Evolutionary conservation across 1,284 basidiomycete species (phyloP), one percentile per base, ranked within the genome.

Genomic region (Chiua sp.): DNA sequence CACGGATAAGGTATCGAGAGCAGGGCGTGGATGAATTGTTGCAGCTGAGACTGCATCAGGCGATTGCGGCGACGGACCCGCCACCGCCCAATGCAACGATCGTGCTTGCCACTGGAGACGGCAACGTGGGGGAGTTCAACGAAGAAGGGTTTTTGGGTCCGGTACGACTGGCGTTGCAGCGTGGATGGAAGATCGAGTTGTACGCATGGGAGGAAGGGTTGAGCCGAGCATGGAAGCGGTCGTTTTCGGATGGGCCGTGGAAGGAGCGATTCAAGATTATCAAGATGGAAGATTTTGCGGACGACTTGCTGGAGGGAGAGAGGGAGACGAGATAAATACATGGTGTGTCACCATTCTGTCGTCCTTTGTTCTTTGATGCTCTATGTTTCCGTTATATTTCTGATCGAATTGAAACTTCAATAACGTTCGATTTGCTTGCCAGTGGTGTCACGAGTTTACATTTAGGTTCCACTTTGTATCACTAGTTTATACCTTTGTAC

Each of bases 21-120:
- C 93, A 96, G 76, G 92, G 91, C 16, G 93, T 95, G 5, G 93
- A 94, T 69, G 94, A 96, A 74, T 80, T 96, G 23, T 75, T 96
- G 51, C 93, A 95, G 72, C 80, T 96, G 56, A 95, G 96, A 72
- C 80, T 96, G 30, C 87, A 94, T 66, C 92, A 94, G 71, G 88
- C 90, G 10, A 79, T 96, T 53, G 86, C 90, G 7, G 87, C 84
- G 51, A 81, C 84, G 15, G 86, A 92, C 68, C 78, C 79, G 3
- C 81, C 82, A 11, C 86, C 84, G 1, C 85, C 79, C 13, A 84
- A 85, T 3, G 84, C 87, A 7, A 94, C 92, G 23, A 91, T 96
- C 65, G 88, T 96, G 44, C 84, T 96, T 39, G 94, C 92, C 2
- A 96, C 94, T 0, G 94, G 94, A 5, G 94, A 96, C 72, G 93